Evolutionary conservation across 2,329 filamentous ascomycete genomes (phyloP).

Genomic region (Xylariaceae sp.): DNA sequence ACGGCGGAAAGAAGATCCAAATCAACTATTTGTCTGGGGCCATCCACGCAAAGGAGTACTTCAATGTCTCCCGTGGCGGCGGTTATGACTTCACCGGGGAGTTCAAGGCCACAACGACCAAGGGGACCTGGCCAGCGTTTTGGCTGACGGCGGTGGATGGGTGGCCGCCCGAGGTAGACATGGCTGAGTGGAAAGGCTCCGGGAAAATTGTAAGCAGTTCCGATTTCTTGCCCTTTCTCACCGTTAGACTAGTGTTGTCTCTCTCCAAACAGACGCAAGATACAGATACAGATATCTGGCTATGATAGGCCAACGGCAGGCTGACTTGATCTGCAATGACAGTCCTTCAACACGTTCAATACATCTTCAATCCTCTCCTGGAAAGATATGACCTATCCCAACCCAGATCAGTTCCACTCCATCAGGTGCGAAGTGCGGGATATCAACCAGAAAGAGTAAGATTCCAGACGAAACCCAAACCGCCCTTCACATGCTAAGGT

Average conservation of each 20-base stretch:
- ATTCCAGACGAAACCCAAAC: neutral
- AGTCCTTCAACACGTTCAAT: slow-evolving; percentile 46
- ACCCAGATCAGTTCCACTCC: slow-evolving; percentile 42
- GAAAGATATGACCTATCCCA: slow-evolving; percentile 43
- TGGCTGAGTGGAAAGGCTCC: slow-evolving; percentile 57
- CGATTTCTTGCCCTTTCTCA: neutral
- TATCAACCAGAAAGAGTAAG: slow-evolving; percentile 41
- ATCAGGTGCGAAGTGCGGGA: slow-evolving; percentile 47
- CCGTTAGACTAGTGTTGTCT: too few species aligned
- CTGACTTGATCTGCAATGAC: neutral
- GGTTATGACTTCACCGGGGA: slow-evolving; percentile 39
- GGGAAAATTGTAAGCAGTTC: slow-evolving; percentile 39
- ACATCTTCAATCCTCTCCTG: slow-evolving; percentile 39
- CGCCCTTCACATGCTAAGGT: neutral
- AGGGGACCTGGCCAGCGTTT: slow-evolving; percentile 53
- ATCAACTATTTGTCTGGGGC: slow-evolving; percentile 50
- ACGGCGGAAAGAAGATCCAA: slow-evolving; percentile 35
- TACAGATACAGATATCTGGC: too few species aligned
- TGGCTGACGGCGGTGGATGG: slow-evolving; percentile 50
- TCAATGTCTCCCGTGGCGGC: slow-evolving; percentile 34
- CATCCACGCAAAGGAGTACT: slow-evolving; percentile 36
- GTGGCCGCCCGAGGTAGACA: slow-evolving; percentile 56
- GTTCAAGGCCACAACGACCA: slow-evolving; percentile 35
- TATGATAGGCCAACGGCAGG: too few species aligned
- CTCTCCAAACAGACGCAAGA: too few species aligned